phyloP scores from a whole-genome alignment of 2,329 filamentous ascomycete species.

The Colletotrichum navitas region DNA sequence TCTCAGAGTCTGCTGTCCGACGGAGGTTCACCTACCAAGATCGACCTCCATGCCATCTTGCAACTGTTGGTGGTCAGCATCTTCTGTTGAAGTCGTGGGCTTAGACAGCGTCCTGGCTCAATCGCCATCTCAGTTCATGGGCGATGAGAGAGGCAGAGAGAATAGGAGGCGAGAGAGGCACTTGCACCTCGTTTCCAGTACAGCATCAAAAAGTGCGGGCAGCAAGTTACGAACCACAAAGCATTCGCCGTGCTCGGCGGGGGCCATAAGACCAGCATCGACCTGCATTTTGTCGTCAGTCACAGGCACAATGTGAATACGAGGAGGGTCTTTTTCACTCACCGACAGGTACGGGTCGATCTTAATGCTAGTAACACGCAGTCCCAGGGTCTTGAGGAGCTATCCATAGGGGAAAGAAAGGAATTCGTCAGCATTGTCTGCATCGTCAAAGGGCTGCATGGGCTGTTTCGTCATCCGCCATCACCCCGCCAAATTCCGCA shows the following conservation, averaged over 20 bases:
- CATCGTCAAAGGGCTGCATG: not conserved
- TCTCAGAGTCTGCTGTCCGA: not conserved
- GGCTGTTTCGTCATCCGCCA: not conserved
- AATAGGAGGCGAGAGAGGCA: not conserved
- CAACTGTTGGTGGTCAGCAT: slow-evolving; percentile 33
- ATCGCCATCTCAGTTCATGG: not conserved
- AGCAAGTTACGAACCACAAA: slow-evolving; percentile 40
- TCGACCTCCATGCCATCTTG: slow-evolving; percentile 43
- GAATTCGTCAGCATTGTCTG: slow-evolving; percentile 18
- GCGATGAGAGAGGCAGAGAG: not conserved
- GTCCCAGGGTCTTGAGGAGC: slow-evolving; percentile 82
- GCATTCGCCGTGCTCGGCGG: slow-evolving; percentile 49
- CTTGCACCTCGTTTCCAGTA: slow-evolving; percentile 2
- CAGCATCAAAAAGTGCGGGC: not conserved
- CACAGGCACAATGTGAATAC: not conserved
- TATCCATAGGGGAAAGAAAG: slow-evolving; percentile 56
- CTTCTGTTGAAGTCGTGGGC: not conserved
- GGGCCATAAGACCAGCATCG: slow-evolving; percentile 45
- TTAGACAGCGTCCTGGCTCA: not conserved
- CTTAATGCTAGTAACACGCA: slow-evolving; percentile 73
- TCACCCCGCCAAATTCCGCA: slow-evolving; percentile 8
- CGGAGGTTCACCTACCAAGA: slow-evolving; percentile 40
- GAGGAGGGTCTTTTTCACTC: slow-evolving; percentile 21
- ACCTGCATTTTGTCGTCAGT: slow-evolving; percentile 33
- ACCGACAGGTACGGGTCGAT: slow-evolving; percentile 65